Conservation (phyloP, 495 filamentous ascomycete genomes). For the Penicillium cataractarum region DNA sequence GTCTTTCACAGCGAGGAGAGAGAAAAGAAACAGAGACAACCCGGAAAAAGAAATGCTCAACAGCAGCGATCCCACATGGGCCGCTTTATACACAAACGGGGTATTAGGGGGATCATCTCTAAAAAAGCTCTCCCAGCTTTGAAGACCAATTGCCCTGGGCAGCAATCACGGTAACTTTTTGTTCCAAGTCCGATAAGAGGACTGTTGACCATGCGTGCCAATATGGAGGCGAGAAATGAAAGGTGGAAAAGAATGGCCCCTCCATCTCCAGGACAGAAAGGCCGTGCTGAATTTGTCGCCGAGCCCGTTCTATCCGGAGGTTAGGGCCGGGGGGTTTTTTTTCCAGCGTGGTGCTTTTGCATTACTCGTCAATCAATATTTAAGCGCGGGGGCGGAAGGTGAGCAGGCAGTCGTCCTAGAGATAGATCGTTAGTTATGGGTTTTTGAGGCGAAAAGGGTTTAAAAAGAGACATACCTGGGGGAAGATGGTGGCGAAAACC, state of each 20-base stretch:
- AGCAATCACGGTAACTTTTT: slow-evolving; percentile 9
- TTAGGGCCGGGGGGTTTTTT: slow-evolving; percentile 21
- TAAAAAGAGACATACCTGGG: slow-evolving; percentile 66
- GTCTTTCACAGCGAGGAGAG: slow-evolving; percentile 11
- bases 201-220: slow-evolving; percentile 17
- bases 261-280: slow-evolving; percentile 50
- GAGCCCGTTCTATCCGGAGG: slow-evolving; percentile 28
- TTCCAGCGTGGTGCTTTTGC: slow-evolving; percentile 29
- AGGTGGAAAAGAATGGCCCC: slow-evolving; percentile 24
- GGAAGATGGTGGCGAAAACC: slow-evolving; percentile 98
- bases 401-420: slow-evolving; percentile 48
- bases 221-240: slow-evolving; percentile 21
- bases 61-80: slow-evolving; percentile 13
- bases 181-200: slow-evolving; percentile 2
- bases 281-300: slow-evolving; percentile 20
- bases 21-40: slow-evolving; percentile 20
- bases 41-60: slow-evolving; percentile 16
- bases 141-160: not conserved
- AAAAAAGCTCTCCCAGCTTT: slow-evolving; percentile 9
- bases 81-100: slow-evolving; percentile 21
- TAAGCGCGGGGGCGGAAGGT: slow-evolving; percentile 47
- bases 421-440: slow-evolving; percentile 22
- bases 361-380: slow-evolving; percentile 21
- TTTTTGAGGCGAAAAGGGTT: not conserved
- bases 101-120: not conserved